phyloP scores from a whole-genome alignment of 2,329 filamentous ascomycete genomes.

The Cadophora sp. region DNA sequence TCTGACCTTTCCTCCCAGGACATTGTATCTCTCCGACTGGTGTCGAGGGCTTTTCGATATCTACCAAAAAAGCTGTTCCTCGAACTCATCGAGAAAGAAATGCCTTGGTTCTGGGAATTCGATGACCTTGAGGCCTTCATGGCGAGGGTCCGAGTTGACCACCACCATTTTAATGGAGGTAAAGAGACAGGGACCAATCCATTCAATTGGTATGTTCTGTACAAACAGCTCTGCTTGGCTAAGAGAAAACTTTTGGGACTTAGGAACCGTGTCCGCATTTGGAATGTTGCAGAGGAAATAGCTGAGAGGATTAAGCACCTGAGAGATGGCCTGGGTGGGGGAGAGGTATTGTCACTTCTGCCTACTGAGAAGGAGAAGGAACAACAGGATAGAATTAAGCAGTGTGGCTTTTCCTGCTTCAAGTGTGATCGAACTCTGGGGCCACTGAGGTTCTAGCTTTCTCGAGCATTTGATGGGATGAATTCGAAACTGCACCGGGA shows the following conservation, averaged over 20 bases:
- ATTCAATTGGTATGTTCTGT: constrained; percentile 11
- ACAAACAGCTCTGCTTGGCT: background rate
- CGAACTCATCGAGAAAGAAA: constrained; percentile 9
- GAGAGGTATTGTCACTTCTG: background rate
- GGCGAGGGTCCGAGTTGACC: background rate
- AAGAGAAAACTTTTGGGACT: background rate
- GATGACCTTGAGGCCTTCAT: background rate
- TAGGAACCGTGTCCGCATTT: constrained; percentile 9
- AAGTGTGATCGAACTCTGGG: background rate
- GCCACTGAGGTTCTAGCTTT: background rate
- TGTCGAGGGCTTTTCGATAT: constrained; percentile 5
- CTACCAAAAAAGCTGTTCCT: background rate
- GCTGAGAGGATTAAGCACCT: constrained; percentile 8
- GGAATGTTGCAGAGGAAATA: constrained; percentile 13
- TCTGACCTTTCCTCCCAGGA: constrained; percentile 8
- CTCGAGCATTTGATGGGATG: too few relatives aligned
- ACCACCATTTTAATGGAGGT: background rate
- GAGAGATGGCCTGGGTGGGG: background rate
- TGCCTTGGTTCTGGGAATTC: constrained; percentile 19
- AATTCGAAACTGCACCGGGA: too few relatives aligned
- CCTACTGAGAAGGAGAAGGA: background rate
- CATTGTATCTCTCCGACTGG: constrained; percentile 8
- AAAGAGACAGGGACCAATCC: background rate
- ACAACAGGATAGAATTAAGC: background rate
- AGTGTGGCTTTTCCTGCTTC: background rate